Evolutionary conservation across 2,329 filamentous ascomycete species (phyloP).

Genomic region (Beauveria sp.): DNA sequence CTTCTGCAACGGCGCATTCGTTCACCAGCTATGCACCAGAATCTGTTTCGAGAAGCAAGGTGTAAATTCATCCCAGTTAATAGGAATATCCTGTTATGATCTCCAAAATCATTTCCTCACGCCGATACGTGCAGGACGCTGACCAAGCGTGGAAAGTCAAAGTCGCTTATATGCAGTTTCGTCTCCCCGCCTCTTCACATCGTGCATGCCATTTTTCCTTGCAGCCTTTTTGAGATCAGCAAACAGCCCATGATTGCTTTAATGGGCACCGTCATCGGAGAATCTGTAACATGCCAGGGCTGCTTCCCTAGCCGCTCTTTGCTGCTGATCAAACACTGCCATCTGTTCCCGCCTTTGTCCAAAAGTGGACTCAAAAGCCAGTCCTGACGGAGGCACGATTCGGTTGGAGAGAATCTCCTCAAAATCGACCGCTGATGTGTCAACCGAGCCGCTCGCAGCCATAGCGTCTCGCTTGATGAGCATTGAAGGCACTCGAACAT

Average conservation of each 20-base stretch:
- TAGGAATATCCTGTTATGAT: background rate
- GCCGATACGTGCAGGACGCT: background rate
- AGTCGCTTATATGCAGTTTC: too few species aligned
- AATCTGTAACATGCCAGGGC: slow-evolving; percentile 15
- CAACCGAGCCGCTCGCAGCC: slow-evolving; percentile 26
- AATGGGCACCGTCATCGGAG: background rate
- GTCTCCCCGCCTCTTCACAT: background rate
- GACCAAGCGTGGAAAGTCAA: background rate
- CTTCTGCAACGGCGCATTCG: background rate
- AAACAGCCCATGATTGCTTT: too few species aligned
- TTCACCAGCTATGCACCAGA: background rate
- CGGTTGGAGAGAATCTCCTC: slow-evolving; percentile 36
- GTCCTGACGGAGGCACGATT: slow-evolving; percentile 6
- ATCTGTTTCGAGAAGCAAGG: background rate
- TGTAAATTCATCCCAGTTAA: background rate
- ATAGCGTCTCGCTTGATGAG: slow-evolving; percentile 48
- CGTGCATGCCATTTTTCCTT: background rate
- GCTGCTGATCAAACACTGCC: background rate
- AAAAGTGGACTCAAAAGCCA: background rate
- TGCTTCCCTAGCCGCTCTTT: background rate
- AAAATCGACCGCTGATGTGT: slow-evolving; percentile 25
- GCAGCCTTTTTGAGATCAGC: background rate
- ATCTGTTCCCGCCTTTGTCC: background rate
- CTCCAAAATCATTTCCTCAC: background rate
- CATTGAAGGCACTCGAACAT: slow-evolving; percentile 55